Conservation (phyloP, 495 filamentous ascomycete species). For the Penicillium argentinense region DNA sequence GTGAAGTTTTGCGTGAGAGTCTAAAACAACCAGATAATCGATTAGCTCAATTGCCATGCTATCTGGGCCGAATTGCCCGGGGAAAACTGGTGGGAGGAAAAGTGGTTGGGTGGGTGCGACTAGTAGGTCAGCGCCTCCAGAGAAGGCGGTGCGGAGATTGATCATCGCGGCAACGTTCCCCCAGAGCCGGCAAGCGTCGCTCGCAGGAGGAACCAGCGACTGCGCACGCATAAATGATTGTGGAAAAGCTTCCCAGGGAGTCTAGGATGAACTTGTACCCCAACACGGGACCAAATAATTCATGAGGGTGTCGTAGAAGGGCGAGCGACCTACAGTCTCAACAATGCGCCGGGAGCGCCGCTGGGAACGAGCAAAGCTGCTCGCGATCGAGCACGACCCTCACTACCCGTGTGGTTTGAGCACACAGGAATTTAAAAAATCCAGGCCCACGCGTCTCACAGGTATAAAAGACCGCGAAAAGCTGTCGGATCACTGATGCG, state of each 20-base stretch:
- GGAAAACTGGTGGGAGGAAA: conserved; percentile 12
- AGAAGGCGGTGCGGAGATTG: conserved; percentile 54
- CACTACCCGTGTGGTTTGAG: conserved; percentile 28
- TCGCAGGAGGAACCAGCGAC: conserved; percentile 16
- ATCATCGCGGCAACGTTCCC: conserved; percentile 38
- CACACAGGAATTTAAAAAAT: background rate
- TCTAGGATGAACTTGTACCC: background rate
- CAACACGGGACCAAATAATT: conserved; percentile 2
- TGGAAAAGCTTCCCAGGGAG: background rate
- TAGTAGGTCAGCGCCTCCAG: conserved; percentile 29
- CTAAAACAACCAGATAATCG: conserved; percentile 15
- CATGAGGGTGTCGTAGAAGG: conserved; percentile 15
- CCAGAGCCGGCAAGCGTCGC: conserved; percentile 32
- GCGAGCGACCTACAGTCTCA: conserved; percentile 42
- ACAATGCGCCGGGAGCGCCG: conserved; percentile 44
- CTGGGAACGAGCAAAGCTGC: conserved; percentile 35
- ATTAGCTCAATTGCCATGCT: conserved; percentile 33
- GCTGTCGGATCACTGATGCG: conserved; percentile 18
- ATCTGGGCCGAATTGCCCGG: conserved; percentile 1
- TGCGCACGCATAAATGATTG: conserved; percentile 22
- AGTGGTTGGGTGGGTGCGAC: conserved; percentile 23
- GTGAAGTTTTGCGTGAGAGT: conserved; percentile 7
- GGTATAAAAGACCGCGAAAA: conserved; percentile 10
- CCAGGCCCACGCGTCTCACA: conserved; percentile 20
- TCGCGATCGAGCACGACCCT: conserved; percentile 41